A percentile compares a stretch with the other conserved stretches of the same genome.
Evolutionary conservation across 257 asterid genomes (phyloP).

Genomic region (Buddleja alternifolia): DNA sequence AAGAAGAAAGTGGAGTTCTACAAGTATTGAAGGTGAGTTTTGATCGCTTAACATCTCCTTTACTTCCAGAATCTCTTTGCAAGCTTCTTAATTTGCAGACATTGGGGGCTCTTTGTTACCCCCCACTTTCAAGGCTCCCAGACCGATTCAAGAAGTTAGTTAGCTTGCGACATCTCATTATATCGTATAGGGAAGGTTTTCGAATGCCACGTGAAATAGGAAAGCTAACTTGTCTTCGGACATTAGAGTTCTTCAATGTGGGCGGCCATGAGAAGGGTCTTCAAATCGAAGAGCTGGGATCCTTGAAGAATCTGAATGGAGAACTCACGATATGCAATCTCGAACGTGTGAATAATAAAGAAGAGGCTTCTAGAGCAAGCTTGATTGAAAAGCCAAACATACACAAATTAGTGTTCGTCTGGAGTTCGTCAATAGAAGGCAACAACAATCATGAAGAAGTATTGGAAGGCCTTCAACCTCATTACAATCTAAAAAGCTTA

Average conservation of each 20-base stretch:
- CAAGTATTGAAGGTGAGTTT: conserved; percentile 3
- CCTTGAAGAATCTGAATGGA: no score
- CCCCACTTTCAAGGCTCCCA: background rate
- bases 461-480: conserved; percentile 41
- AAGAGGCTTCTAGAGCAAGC: conserved; percentile 25
- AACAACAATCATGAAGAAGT: background rate
- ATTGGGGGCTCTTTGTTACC: background rate
- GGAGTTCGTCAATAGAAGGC: conserved; percentile 5
- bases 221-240: no score
- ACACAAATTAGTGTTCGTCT: background rate
- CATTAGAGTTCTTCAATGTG: no score
- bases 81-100: conserved; percentile 37
- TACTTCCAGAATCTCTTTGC: conserved; percentile 25
- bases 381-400: conserved; percentile 18
- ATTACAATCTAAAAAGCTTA: conserved; percentile 24
- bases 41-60: conserved; percentile 2
- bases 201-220: no score
- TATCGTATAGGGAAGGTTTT: no score
- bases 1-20: background rate
- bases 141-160: conserved; percentile 5
- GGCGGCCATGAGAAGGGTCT: no score
- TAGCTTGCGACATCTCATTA: conserved; percentile 30
- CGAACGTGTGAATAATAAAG: conserved; percentile 14
- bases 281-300: no score
- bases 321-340: conserved; percentile 20